Percentiles rank a stretch among this genome's conserved stretches.
Evolutionary conservation across 2,329 filamentous ascomycete genomes (phyloP).

Genomic region (Escovopsis sp.): DNA sequence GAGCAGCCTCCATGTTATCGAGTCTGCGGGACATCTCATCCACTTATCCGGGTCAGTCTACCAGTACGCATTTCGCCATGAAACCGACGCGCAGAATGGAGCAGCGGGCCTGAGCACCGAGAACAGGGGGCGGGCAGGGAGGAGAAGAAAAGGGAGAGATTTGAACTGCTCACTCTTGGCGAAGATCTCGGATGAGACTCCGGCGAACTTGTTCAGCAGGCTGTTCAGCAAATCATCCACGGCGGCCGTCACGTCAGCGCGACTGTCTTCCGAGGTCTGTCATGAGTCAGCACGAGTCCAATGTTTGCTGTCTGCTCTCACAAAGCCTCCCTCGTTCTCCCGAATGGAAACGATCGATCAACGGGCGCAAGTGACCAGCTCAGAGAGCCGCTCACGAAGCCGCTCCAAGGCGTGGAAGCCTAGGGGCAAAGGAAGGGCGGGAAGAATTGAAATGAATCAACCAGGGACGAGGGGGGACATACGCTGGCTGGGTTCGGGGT

Average conservation of each 20-base stretch:
- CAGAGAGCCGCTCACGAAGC: no score
- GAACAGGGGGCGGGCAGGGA: no score
- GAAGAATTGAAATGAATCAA: no score
- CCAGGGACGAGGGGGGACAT: neutral
- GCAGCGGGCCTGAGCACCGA: no score
- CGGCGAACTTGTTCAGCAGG: slow-evolving; percentile 71
- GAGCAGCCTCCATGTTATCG: slow-evolving; percentile 65
- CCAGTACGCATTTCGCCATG: no score
- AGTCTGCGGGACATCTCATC: slow-evolving; percentile 84
- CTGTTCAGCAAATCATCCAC: slow-evolving; percentile 80
- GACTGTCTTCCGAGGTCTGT: slow-evolving; percentile 3
- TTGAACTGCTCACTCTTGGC: slow-evolving; percentile 53
- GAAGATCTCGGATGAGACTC: slow-evolving; percentile 74
- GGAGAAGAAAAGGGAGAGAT: neutral
- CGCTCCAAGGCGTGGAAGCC: no score
- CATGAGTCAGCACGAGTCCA: slow-evolving; percentile 1
- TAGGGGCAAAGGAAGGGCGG: no score
- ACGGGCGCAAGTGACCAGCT: neutral
- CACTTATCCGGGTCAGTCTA: slow-evolving; percentile 40
- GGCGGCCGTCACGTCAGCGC: slow-evolving; percentile 54
- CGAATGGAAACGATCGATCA: neutral
- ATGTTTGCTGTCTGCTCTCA: neutral
- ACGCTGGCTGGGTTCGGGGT: slow-evolving; percentile 4
- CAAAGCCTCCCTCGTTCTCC: neutral
- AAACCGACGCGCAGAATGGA: no score